Evolutionary conservation across 1,284 basidiomycete genomes (phyloP).

Genomic region (Laetiporus sulphureus): DNA sequence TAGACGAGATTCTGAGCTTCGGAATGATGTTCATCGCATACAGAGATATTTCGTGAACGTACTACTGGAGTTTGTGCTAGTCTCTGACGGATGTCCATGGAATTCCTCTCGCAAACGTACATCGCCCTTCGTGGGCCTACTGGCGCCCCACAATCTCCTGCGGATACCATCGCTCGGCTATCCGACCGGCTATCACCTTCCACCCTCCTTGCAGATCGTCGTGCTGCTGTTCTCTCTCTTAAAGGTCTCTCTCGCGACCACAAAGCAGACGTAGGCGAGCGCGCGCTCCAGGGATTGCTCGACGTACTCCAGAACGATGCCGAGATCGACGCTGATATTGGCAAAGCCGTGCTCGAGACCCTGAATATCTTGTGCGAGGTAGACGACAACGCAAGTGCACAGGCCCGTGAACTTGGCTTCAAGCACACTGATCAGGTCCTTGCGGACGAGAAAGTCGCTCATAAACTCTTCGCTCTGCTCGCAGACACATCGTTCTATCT

Average conservation of each 20-base stretch:
- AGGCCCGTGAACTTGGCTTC: slow-evolving; percentile 59
- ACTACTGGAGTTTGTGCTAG: too few species aligned
- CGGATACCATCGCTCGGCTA: slow-evolving; percentile 82
- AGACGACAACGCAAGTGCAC: slow-evolving; percentile 36
- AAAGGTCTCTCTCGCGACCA: slow-evolving; percentile 91
- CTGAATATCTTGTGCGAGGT: slow-evolving; percentile 72
- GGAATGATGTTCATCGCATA: too few species aligned
- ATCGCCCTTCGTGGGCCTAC: slow-evolving; percentile 73
- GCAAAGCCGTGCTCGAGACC: slow-evolving; percentile 87
- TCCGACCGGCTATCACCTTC: slow-evolving; percentile 85
- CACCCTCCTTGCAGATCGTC: slow-evolving; percentile 82
- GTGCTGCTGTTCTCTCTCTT: slow-evolving; percentile 86
- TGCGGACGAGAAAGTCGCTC: slow-evolving; percentile 62
- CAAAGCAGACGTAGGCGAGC: slow-evolving; percentile 79
- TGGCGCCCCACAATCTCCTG: slow-evolving; percentile 74
- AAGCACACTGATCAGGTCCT: slow-evolving; percentile 71
- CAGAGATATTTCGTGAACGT: too few species aligned
- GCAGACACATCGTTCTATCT: slow-evolving; percentile 77
- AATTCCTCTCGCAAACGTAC: slow-evolving; percentile 77
- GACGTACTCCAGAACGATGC: slow-evolving; percentile 83
- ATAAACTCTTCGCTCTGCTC: slow-evolving; percentile 78
- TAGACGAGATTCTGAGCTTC: too few species aligned
- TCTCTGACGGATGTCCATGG: too few species aligned
- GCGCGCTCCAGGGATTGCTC: slow-evolving; percentile 70
- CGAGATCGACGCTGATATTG: slow-evolving; percentile 83